phyloP scores from a whole-genome alignment of 352 stramenopile species.

The Globisporangium barbulae region DNA sequence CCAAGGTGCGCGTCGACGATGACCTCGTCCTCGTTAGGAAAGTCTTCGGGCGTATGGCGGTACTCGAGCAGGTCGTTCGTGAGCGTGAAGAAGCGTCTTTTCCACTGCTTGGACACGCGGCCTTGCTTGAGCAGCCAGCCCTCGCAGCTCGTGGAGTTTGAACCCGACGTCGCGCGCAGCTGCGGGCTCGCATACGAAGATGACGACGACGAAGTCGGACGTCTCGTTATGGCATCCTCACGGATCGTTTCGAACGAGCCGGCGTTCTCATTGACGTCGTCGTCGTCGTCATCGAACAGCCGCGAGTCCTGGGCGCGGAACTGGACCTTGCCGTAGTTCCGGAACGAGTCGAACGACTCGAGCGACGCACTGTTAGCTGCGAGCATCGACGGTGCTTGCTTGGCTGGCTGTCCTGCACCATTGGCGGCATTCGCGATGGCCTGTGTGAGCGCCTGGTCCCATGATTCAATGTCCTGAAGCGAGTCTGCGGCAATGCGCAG shows the following conservation, averaged over 20 bases:
- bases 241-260: background rate
- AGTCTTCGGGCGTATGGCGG: constrained; percentile 46
- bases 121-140: constrained; percentile 65
- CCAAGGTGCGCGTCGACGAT: constrained; percentile 52
- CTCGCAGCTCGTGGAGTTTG: constrained; percentile 21
- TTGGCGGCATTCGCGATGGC: constrained; percentile 12
- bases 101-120: constrained; percentile 43
- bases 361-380: background rate
- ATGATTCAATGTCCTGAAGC: constrained; percentile 35
- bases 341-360: constrained; percentile 1
- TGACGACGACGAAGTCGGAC: background rate
- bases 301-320: constrained; percentile 1
- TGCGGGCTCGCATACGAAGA: background rate
- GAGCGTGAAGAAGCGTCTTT: constrained; percentile 60
- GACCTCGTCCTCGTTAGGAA: constrained; percentile 40
- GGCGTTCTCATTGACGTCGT: background rate
- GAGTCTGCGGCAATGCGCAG: constrained; percentile 32
- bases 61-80: constrained; percentile 59
- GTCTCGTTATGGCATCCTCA: background rate
- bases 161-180: background rate
- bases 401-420: background rate
- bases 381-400: background rate
- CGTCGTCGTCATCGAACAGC: background rate
- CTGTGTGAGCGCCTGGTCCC: constrained; percentile 28
- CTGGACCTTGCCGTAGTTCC: constrained; percentile 13